Evolutionary conservation across 331 rosid species (phyloP), one percentile per base, ranked within the genome.

Genomic region (Erythrophleum ivorense): DNA sequence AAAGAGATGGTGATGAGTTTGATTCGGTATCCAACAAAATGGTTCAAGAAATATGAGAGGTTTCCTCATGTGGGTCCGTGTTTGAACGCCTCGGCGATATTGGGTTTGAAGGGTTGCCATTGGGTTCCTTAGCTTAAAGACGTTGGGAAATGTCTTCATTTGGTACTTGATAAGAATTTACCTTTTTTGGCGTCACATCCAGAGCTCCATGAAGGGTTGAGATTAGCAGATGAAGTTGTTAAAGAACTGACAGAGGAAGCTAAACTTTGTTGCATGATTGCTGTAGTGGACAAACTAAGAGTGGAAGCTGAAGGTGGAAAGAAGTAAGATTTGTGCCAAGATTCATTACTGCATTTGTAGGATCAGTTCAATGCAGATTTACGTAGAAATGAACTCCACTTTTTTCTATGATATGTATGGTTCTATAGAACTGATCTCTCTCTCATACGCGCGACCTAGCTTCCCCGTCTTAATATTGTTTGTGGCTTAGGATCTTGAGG

Each of bases 111-210:
- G 80, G 87, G 80, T 72, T 92, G 97, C 13, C 83, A 89, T 72
- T 91, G 95, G 95, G 88, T 94, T 83, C 97, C 98, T 57, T 89
- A 87, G 70, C 91, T 92, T 15, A 97, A 94, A 78, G 97, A 89
- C 83, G 90, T 90, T 31, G 85, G 74, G 58, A 90, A 84, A 75
- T 94, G 85, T 75, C 73, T 89, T 13, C 87, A 89, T 15, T 41
- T 92, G 58, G 78, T 94, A 73, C 81, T 94, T 64, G 95, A 94
- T 81, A 95, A 83, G 82, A 89, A 89, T 54, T 90, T 88, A 74
- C 89, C 98, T 55, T 78, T 92, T 3, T 63, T 95, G 88, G 93
- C 91, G 48, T 87, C 92, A 84, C 91, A 90, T 85, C 86, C 90
- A 21, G 89, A 87, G 81, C 91, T 91, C 86, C 97, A 92, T 1